These are phyloP conservation scores for Cercospora canescens DNA, from an alignment of 2,329 filamentous ascomycete species.

Conservation along the genomic window DNA sequence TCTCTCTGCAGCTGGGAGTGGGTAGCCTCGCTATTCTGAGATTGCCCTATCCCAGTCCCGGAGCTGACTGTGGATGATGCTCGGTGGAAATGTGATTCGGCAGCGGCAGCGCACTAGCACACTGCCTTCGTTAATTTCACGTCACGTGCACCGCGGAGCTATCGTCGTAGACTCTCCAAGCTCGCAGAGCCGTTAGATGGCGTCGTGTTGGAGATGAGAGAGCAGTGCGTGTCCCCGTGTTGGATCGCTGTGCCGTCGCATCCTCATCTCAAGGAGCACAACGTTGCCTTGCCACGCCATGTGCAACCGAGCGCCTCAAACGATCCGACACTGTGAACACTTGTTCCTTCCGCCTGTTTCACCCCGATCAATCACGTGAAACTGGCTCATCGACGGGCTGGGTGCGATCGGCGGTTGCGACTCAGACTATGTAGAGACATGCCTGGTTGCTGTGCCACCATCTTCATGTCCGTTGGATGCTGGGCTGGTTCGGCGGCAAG, in stretches of 20 bases:
- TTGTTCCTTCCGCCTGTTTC: slow-evolving; percentile 1
- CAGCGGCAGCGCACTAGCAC: background rate
- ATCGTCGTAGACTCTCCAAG: background rate
- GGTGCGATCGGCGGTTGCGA: slow-evolving; percentile 10
- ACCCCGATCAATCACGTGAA: slow-evolving; percentile 3
- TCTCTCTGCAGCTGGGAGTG: background rate
- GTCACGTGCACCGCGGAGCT: background rate
- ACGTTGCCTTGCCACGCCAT: slow-evolving; percentile 2
- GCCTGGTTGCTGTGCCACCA: slow-evolving; percentile 22
- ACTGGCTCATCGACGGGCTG: background rate
- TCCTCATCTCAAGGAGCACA: slow-evolving; percentile 3
- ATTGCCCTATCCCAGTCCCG: background rate
- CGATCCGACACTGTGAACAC: slow-evolving; percentile 11
- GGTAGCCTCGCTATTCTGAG: slow-evolving; percentile 6
- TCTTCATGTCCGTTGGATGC: slow-evolving; percentile 8
- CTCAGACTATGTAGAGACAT: slow-evolving; percentile 11
- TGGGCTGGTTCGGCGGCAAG: slow-evolving; percentile 9
- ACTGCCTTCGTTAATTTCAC: background rate
- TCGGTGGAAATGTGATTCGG: slow-evolving; percentile 11
- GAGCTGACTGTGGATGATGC: background rate
- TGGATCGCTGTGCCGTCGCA: slow-evolving; percentile 6
- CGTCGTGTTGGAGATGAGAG: background rate
- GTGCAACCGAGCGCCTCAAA: background rate
- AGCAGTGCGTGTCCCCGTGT: background rate
- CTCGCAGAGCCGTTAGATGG: background rate